These are phyloP conservation scores for Saraca asoca DNA, from an alignment of 331 rosid species.

Conservation along the genomic window DNA sequence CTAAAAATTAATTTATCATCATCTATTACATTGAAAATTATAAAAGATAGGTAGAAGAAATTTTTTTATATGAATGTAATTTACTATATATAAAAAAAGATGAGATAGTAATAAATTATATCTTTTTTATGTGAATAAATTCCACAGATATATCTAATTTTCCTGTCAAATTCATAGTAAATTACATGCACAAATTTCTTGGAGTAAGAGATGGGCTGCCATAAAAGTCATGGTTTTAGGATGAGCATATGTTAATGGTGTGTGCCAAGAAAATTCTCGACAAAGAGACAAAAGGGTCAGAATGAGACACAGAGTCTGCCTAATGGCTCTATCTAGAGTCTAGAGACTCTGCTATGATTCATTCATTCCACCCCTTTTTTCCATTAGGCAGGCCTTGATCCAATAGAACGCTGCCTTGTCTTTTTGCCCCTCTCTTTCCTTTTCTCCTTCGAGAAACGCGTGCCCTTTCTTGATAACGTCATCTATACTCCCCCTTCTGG, in stretches of 20 bases:
- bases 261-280: constrained; percentile 69
- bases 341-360: background rate
- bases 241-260: background rate
- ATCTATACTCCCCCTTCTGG: constrained; percentile 38
- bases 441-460: constrained; percentile 74
- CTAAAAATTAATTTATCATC: too few relatives aligned
- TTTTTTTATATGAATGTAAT: too few relatives aligned
- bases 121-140: too few relatives aligned
- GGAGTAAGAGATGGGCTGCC: constrained; percentile 14
- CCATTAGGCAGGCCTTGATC: constrained; percentile 48
- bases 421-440: constrained; percentile 40
- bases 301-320: constrained; percentile 41
- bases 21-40: too few relatives aligned
- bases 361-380: constrained; percentile 24
- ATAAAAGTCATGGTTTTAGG: background rate
- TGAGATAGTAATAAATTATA: too few relatives aligned
- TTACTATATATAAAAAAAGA: too few relatives aligned
- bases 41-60: too few relatives aligned
- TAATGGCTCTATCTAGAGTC: background rate
- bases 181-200: constrained; percentile 1
- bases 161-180: background rate
- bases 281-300: constrained; percentile 79
- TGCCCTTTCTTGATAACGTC: constrained; percentile 73
- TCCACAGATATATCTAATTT: background rate
- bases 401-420: constrained; percentile 45